Evolutionary conservation across 2,329 filamentous ascomycete genomes (phyloP).

Genomic region (Xylariales sp.): DNA sequence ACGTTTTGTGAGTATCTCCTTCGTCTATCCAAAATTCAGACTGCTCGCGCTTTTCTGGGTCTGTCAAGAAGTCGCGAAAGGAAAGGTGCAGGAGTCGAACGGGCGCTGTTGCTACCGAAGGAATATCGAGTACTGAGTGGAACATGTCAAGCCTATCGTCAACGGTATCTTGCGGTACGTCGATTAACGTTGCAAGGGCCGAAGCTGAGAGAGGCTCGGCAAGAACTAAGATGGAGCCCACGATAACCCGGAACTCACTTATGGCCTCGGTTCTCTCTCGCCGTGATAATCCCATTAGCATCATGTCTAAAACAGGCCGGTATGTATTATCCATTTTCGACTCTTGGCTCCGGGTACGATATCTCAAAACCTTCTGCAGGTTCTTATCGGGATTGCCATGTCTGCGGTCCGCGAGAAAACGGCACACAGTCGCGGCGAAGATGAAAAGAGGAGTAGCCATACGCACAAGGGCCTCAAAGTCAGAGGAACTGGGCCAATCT

Average conservation of each 20-base stretch:
- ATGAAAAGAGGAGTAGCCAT: constrained; percentile 49
- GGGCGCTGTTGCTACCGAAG: not conserved
- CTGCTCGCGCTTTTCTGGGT: not conserved
- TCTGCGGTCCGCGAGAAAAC: constrained; percentile 39
- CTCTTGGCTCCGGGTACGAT: constrained; percentile 17
- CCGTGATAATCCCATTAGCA: not conserved
- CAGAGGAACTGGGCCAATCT: constrained; percentile 48
- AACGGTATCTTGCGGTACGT: constrained; percentile 3
- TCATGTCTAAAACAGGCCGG: constrained; percentile 26
- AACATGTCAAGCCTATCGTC: constrained; percentile 11
- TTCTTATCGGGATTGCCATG: constrained; percentile 7
- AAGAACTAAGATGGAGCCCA: constrained; percentile 30
- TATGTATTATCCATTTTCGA: constrained; percentile 30
- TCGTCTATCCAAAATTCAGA: constrained; percentile 30
- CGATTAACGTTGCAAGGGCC: constrained; percentile 17
- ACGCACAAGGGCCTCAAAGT: constrained; percentile 28
- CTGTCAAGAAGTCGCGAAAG: constrained; percentile 32
- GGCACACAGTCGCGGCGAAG: constrained; percentile 47
- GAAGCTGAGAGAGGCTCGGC: constrained; percentile 18
- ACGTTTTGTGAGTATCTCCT: constrained; percentile 15
- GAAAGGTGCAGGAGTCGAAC: constrained; percentile 25
- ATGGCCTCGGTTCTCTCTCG: not conserved
- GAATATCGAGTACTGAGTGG: constrained; percentile 31
- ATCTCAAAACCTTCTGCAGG: constrained; percentile 22
- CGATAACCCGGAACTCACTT: constrained; percentile 13